Conservation (phyloP, 169 alveolate genomes). For the Perkinsus olseni region DNA sequence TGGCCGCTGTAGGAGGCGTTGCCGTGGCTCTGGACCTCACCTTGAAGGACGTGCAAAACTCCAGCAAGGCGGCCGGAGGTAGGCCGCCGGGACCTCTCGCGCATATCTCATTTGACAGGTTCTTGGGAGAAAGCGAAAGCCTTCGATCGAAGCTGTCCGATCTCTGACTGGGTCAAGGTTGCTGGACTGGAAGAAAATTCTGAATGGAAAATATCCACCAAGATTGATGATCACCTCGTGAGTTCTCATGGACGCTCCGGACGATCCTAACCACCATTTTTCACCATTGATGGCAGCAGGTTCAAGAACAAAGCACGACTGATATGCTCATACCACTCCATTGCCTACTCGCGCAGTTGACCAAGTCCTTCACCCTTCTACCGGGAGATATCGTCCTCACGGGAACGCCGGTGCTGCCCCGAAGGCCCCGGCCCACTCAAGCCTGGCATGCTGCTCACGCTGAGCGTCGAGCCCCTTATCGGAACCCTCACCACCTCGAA, state of each 20-base stretch:
- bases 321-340: neutral
- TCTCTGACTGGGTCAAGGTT: neutral
- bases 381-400: neutral
- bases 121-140: neutral
- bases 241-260: neutral
- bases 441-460: neutral
- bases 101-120: neutral
- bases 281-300: neutral
- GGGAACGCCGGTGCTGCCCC: neutral
- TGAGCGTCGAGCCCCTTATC: neutral
- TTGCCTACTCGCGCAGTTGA: neutral
- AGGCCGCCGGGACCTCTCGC: neutral
- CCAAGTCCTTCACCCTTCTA: neutral
- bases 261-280: neutral
- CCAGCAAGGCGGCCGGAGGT: neutral
- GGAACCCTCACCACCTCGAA: neutral
- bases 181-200: neutral
- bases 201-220: neutral
- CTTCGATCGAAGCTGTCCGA: neutral
- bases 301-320: neutral
- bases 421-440: neutral
- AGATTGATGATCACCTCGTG: neutral
- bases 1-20: neutral
- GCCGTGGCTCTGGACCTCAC: neutral
- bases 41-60: neutral